phyloP scores from a whole-genome alignment of 179 eudicot species.

The Silene vulgaris region DNA sequence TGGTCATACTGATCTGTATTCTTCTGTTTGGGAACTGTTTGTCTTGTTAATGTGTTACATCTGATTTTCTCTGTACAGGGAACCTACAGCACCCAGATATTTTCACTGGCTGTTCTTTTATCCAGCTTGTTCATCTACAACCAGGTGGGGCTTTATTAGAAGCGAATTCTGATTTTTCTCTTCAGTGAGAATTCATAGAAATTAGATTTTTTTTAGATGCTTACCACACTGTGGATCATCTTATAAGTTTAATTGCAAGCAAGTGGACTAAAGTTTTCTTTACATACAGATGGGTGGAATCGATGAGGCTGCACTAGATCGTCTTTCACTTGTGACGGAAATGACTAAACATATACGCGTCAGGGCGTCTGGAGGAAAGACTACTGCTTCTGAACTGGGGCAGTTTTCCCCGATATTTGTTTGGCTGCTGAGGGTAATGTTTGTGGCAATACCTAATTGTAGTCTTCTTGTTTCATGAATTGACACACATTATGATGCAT shows the following conservation, averaged over 20 bases:
- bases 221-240: slow-evolving; percentile 1
- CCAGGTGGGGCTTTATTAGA: slow-evolving; percentile 47
- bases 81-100: slow-evolving; percentile 93
- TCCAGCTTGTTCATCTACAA: slow-evolving; percentile 96
- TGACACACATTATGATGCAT: slow-evolving; percentile 34
- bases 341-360: slow-evolving; percentile 96
- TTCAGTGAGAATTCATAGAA: slow-evolving; percentile 1
- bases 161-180: slow-evolving; percentile 2
- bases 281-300: slow-evolving; percentile 92
- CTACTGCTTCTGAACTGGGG: slow-evolving; percentile 81
- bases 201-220: background rate
- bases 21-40: background rate
- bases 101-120: slow-evolving; percentile 85
- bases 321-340: slow-evolving; percentile 96
- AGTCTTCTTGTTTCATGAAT: slow-evolving; percentile 13
- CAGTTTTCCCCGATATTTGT: slow-evolving; percentile 92
- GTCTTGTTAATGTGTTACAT: slow-evolving; percentile 3
- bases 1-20: background rate
- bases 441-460: background rate
- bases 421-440: slow-evolving; percentile 91
- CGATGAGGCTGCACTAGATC: slow-evolving; percentile 95
- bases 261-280: background rate
- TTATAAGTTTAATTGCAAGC: slow-evolving; percentile 7
- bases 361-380: slow-evolving; percentile 80
- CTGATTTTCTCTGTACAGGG: slow-evolving; percentile 50